Percentiles rank a stretch among this genome's conserved stretches.
Evolutionary conservation across 768 basidiomycete species (phyloP).

Genomic region (Lentinula aciculospora): DNA sequence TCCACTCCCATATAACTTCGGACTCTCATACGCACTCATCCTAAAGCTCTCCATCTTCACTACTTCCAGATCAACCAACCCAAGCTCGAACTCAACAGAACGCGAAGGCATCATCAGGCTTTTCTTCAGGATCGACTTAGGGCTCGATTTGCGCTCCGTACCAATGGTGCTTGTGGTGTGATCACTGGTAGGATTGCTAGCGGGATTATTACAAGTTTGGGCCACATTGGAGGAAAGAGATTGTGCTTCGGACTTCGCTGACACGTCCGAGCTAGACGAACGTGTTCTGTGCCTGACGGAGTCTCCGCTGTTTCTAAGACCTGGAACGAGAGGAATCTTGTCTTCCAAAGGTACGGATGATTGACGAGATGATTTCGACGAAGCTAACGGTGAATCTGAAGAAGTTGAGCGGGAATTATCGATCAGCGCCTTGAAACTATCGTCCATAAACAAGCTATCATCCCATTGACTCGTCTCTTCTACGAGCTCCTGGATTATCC

Average conservation of each 20-base stretch:
- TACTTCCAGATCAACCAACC: constrained; percentile 2
- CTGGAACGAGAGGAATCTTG: background rate
- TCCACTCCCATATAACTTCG: background rate
- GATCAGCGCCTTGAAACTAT: constrained; percentile 41
- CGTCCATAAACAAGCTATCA: constrained; percentile 38
- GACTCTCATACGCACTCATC: background rate
- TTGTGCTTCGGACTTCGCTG: background rate
- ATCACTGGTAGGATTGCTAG: background rate
- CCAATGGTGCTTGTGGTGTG: background rate
- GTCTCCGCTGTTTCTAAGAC: background rate
- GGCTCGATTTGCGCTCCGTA: background rate
- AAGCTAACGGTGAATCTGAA: background rate
- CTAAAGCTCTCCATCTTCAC: constrained; percentile 6
- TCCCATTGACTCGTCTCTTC: constrained; percentile 50
- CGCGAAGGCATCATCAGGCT: background rate
- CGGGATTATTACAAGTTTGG: background rate
- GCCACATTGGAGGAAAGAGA: background rate
- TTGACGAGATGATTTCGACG: background rate
- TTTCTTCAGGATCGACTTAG: constrained; percentile 2
- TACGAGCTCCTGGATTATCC: constrained; percentile 42
- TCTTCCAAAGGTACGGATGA: background rate
- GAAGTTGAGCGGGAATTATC: constrained; percentile 10
- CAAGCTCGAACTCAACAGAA: constrained; percentile 7
- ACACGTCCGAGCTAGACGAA: background rate
- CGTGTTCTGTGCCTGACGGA: background rate